Evolutionary conservation across 768 basidiomycete genomes (phyloP).

Genomic region (Calvatia gigantea): DNA sequence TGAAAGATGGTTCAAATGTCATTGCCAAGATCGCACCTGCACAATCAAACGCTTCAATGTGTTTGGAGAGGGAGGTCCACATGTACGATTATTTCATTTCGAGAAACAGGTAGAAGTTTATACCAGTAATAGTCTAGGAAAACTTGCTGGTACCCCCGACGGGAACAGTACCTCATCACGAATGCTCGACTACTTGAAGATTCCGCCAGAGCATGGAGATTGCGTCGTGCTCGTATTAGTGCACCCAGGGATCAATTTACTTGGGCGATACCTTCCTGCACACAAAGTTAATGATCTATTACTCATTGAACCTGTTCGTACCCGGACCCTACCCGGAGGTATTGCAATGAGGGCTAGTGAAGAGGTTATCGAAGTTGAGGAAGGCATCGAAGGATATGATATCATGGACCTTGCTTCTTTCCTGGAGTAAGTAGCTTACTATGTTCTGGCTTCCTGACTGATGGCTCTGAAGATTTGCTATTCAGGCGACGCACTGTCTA

Average conservation of each 20-base stretch:
- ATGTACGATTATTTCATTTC: constrained; percentile 42
- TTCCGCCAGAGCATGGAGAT: constrained; percentile 62
- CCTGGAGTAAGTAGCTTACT: constrained; percentile 48
- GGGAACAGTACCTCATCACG: constrained; percentile 50
- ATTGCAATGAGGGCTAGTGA: constrained; percentile 42
- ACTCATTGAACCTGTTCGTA: constrained; percentile 48
- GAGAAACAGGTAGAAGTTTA: not conserved
- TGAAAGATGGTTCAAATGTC: constrained; percentile 67
- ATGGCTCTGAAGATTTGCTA: constrained; percentile 52
- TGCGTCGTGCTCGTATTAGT: constrained; percentile 68
- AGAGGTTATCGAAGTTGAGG: constrained; percentile 42
- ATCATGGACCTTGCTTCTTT: constrained; percentile 78
- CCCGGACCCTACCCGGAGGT: constrained; percentile 41
- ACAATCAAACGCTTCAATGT: constrained; percentile 70
- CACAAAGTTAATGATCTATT: constrained; percentile 65
- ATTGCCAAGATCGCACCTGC: constrained; percentile 73
- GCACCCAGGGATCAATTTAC: constrained; percentile 66
- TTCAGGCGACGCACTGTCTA: constrained; percentile 70
- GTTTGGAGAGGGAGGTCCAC: constrained; percentile 69
- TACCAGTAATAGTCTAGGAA: constrained; percentile 40
- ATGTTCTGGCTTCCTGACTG: not conserved
- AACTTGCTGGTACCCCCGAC: constrained; percentile 45
- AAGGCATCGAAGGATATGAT: constrained; percentile 58
- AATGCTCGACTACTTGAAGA: constrained; percentile 63
- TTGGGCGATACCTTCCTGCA: constrained; percentile 68